These are phyloP conservation scores for Pleurotus cornucopiae DNA, from an alignment of 768 basidiomycete species.

Conservation along the genomic window DNA sequence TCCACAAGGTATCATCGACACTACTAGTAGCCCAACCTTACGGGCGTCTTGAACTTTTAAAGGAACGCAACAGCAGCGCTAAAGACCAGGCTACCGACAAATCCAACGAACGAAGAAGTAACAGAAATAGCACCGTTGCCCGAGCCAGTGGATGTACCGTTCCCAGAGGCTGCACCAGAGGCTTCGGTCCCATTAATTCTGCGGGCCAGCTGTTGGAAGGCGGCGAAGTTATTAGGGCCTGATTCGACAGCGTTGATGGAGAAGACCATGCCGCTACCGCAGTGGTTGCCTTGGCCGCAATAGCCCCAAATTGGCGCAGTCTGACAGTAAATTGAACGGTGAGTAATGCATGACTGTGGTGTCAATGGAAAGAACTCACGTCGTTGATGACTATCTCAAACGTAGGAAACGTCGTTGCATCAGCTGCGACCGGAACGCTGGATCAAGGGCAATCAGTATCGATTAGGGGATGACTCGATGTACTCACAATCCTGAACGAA, in stretches of 20 bases:
- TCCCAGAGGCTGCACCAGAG: no score
- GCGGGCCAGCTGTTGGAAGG: constrained; percentile 45
- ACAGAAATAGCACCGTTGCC: no score
- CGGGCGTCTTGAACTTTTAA: no score
- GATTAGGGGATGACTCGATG: background rate
- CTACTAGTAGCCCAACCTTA: no score
- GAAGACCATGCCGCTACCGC: constrained; percentile 59
- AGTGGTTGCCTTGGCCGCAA: constrained; percentile 48
- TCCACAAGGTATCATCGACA: no score
- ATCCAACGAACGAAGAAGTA: no score
- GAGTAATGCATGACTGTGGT: background rate
- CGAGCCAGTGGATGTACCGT: no score
- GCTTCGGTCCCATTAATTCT: constrained; percentile 34
- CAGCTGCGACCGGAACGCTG: constrained; percentile 28
- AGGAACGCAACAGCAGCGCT: no score
- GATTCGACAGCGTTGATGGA: constrained; percentile 47
- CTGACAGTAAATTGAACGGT: constrained; percentile 17
- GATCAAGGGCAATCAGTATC: no score
- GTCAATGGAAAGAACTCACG: constrained; percentile 22
- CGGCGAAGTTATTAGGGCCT: constrained; percentile 46
- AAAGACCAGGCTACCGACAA: no score
- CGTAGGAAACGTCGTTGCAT: constrained; percentile 41
- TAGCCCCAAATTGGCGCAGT: constrained; percentile 53
- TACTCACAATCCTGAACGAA: constrained; percentile 26
- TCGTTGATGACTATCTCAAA: constrained; percentile 52